Evolutionary conservation across 495 filamentous ascomycete genomes (phyloP).

Genomic region (Podospora pseudopauciseta): DNA sequence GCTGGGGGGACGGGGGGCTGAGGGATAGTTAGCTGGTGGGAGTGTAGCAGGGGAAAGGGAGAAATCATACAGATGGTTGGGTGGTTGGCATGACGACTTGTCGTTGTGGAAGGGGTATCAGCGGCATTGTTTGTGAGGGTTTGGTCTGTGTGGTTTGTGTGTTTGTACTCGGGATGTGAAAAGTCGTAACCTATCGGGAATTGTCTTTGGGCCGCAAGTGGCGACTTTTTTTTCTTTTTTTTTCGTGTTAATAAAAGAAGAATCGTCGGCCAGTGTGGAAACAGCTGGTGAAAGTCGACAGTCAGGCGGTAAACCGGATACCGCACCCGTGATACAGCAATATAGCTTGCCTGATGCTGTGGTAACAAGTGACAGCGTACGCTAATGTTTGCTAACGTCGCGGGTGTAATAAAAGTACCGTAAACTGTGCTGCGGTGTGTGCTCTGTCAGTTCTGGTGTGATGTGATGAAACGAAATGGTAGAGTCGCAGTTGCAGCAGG

Average conservation of each 20-base stretch:
- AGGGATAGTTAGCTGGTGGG: constrained; percentile 3
- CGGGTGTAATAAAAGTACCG: neutral
- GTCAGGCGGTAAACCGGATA: neutral
- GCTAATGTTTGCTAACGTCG: neutral
- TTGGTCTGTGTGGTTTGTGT: no score
- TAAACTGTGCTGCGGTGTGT: neutral
- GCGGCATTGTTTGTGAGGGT: no score
- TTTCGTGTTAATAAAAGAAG: neutral
- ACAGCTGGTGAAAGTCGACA: neutral
- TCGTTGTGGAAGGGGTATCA: neutral
- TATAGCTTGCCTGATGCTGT: neutral
- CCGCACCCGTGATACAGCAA: neutral
- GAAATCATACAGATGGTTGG: neutral
- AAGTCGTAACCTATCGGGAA: no score
- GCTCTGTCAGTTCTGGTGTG: neutral
- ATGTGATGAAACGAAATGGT: neutral
- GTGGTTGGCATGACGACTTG: neutral
- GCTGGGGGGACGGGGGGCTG: constrained; percentile 40
- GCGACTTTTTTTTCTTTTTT: neutral
- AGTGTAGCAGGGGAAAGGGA: neutral
- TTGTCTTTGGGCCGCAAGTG: neutral
- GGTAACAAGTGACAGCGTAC: neutral
- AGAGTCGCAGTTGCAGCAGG: no score
- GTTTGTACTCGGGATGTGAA: no score
- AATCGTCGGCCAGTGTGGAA: neutral